A percentile compares a stretch with the other conserved stretches of the same genome.
Evolutionary conservation across 2,329 filamentous ascomycete species (phyloP).

Genomic region (Phialophora chinensis): DNA sequence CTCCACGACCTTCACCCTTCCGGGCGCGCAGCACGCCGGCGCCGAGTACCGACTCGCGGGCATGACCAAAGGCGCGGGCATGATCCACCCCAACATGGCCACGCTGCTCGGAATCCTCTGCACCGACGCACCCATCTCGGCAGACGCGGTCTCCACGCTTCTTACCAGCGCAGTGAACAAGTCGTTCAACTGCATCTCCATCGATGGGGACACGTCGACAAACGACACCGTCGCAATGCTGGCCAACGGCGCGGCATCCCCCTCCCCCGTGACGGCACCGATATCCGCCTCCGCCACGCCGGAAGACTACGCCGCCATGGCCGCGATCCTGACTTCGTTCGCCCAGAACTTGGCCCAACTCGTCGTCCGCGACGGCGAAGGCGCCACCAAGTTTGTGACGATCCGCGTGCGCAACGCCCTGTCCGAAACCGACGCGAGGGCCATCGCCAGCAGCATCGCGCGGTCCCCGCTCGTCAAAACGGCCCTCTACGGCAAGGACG

Average conservation of each 20-base stretch:
- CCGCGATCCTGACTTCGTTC: constrained; percentile 74
- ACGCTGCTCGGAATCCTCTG: constrained; percentile 90
- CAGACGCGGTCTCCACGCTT: constrained; percentile 69
- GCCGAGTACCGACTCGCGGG: constrained; percentile 77
- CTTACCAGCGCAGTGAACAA: constrained; percentile 76
- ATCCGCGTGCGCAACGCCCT: constrained; percentile 79
- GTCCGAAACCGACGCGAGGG: constrained; percentile 72
- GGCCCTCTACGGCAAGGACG: constrained; percentile 93
- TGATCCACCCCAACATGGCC: constrained; percentile 99
- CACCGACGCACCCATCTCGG: constrained; percentile 83
- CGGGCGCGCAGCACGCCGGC: constrained; percentile 70
- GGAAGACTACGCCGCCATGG: constrained; percentile 72
- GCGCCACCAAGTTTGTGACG: constrained; percentile 97
- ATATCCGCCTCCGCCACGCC: constrained; percentile 44
- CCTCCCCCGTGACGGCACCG: constrained; percentile 60
- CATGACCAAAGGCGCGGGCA: constrained; percentile 97
- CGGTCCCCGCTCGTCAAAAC: constrained; percentile 95
- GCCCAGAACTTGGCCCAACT: constrained; percentile 85
- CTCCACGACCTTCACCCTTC: constrained; percentile 81
- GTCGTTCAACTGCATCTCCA: constrained; percentile 95
- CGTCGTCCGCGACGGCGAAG: constrained; percentile 93
- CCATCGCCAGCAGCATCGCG: constrained; percentile 86
- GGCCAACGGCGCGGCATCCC: constrained; percentile 92
- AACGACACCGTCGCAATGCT: constrained; percentile 95
- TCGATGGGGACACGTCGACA: constrained; percentile 96